Evolutionary conservation across 257 asterid species (phyloP), one percentile per base, ranked within the genome.

Genomic region (Solanum sejunctum): DNA sequence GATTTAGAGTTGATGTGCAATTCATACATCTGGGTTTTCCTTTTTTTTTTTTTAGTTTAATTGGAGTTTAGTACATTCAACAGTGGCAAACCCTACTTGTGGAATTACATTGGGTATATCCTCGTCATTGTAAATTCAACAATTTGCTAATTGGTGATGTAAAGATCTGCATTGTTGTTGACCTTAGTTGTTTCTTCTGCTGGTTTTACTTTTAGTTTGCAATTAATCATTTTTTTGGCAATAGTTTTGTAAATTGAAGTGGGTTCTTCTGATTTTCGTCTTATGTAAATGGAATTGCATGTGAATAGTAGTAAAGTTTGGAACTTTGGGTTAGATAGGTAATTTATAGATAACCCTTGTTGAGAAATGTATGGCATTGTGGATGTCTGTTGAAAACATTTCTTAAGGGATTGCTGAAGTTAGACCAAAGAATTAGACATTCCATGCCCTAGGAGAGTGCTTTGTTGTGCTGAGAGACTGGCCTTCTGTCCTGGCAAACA

Each of bases 161-260:
- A 36, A 81, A 86, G 86, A 89, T 87, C 89, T 87, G 90, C 88
- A 84, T 87, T 87, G 81, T 52, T 85, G 75, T 55, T 84, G 52
- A 41, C 84, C 58, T 86, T 36, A 36, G 41, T 36, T 36, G 41
- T 36, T 36, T 36, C 41, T 36, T 36, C 41, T 36, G 41, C 41
- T 36, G 41, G 41, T 36, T 36, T 36, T 36, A 36, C 6, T 5
- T 3, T 36, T 36, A 36, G 41, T 36, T 36, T 36, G 41, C 41
- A 36, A 36, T 36, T 36, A 36, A 36, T 36, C 41, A 36, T 36
- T 36, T 36, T 36, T 36, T 36, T 36, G 41, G 41, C 41, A 36
- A 0, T 36, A 43, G 23, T 28, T 60, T 67, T 56, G 61, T 67
- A 1, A 67, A 67, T 83, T 52, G 52, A 69, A 28, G 69, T 67